Evolutionary conservation across 225 moss, liverwort and hornwort genomes (phyloP), one percentile per base, ranked within the genome.

Genomic region (Polytrichum commune): DNA sequence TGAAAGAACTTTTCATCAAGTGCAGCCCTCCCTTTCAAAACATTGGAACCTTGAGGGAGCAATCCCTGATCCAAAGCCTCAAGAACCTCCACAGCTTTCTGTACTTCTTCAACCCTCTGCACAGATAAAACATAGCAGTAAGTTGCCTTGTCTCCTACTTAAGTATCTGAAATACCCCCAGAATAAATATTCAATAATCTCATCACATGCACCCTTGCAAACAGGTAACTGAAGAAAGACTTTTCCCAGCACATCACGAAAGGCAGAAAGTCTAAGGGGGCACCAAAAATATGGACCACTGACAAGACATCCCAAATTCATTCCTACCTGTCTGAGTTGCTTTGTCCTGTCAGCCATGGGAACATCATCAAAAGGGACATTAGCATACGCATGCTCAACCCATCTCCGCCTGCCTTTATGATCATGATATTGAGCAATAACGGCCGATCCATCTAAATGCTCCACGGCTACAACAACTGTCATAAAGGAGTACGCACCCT

Each of bases 401-500:
- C 87, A 84, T 70, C 56, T 29, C 62, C 27, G 72, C 79, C 84
- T 88, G 63, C 79, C 87, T 10, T 71, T 62, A 19, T 79, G 70
- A 29, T 88, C 84, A 65, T 82, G 84, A 32, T 80, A 80, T 66
- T 88, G 87, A 7, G 87, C 79, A 0, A 84, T 73, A 29, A 63
- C 77, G 23, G 79, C 81, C 1, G 87, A 88, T 57, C 87, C 87
- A 73, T 88, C 87, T 57, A 88, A 71, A 71, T 88, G 87, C 82
- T 88, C 87, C 73, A 84, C 77, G 30, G 82, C 87, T 46, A 82
- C 93, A 63, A 96, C 96, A 81, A 96, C 96, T 96, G 79, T 80
- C 69, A 83, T 64, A 22, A 69, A 76, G 67, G 71, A 73, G 46
- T 13, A 4, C 46, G 16, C 46, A 46, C 46, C 4, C 46, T 46